These are phyloP conservation scores for Groenewaldozyma sp. DNA, from an alignment of 1,139 yeast species.

Conservation along the genomic window DNA sequence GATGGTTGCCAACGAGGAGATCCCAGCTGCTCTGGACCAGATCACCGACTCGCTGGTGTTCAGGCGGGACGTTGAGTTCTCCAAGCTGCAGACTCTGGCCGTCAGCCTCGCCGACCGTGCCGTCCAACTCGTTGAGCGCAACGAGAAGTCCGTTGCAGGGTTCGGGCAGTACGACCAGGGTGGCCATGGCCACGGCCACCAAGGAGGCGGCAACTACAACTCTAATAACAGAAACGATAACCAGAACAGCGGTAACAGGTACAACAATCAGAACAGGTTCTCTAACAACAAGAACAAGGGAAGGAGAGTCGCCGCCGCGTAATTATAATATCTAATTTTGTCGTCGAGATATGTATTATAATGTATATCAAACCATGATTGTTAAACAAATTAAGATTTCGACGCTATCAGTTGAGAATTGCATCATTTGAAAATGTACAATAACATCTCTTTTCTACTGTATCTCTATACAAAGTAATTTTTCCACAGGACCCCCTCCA, in stretches of 20 bases:
- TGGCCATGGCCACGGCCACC: not conserved
- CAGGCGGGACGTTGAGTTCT: slow-evolving; percentile 68
- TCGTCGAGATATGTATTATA: too few species aligned
- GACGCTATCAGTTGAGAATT: too few species aligned
- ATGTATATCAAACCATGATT: too few species aligned
- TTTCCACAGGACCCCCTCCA: slow-evolving; percentile 91
- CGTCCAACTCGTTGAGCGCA: slow-evolving; percentile 69
- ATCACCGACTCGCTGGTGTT: slow-evolving; percentile 49
- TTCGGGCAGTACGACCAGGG: slow-evolving; percentile 40
- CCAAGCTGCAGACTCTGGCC: slow-evolving; percentile 84
- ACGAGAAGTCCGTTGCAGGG: slow-evolving; percentile 73
- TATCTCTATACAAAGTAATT: slow-evolving; percentile 65
- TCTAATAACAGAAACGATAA: not conserved
- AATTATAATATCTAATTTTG: too few species aligned
- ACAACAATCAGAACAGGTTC: slow-evolving; percentile 3
- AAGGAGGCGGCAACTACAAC: not conserved
- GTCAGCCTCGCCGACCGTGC: slow-evolving; percentile 82
- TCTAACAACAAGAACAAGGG: not conserved
- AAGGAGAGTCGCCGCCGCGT: too few species aligned
- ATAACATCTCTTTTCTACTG: too few species aligned
- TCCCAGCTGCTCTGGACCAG: slow-evolving; percentile 58
- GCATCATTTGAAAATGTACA: too few species aligned
- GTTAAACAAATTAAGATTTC: too few species aligned
- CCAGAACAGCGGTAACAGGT: slow-evolving; percentile 6
- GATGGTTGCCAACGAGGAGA: slow-evolving; percentile 69